These are phyloP conservation scores for Sporormia fimetaria DNA, from an alignment of 495 filamentous ascomycete species.

Conservation along the genomic window DNA sequence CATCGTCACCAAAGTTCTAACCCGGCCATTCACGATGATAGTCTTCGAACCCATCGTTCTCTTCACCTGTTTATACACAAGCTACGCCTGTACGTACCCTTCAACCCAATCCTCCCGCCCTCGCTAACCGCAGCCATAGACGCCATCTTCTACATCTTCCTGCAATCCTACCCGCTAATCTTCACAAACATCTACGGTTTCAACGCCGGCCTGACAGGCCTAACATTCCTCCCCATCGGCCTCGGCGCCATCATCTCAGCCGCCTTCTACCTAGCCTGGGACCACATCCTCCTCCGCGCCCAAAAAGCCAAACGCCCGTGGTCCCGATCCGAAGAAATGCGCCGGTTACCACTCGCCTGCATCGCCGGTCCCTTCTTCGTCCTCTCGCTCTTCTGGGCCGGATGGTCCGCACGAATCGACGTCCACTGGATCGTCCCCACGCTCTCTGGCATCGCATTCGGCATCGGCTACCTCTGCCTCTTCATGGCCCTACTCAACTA, in stretches of 20 bases:
- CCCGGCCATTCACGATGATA: conserved; percentile 45
- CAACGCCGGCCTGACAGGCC: conserved; percentile 30
- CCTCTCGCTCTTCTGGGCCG: conserved; percentile 60
- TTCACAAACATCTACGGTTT: conserved; percentile 31
- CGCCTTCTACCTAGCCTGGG: conserved; percentile 43
- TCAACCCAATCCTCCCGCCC: not conserved
- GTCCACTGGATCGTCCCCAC: conserved; percentile 56
- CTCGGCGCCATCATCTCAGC: conserved; percentile 36
- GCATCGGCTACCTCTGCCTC: conserved; percentile 53
- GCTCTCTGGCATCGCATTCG: conserved; percentile 55
- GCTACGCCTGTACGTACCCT: conserved; percentile 25
- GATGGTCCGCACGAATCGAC: conserved; percentile 46
- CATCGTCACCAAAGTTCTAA: conserved; percentile 34
- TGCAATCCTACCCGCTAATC: conserved; percentile 39
- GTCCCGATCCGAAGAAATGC: conserved; percentile 45
- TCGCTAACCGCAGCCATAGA: conserved; percentile 40
- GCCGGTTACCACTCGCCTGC: conserved; percentile 56
- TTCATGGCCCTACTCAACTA: conserved; percentile 66
- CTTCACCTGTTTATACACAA: conserved; percentile 55
- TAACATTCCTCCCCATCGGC: conserved; percentile 34
- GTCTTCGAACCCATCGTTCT: conserved; percentile 52
- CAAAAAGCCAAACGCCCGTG: conserved; percentile 33
- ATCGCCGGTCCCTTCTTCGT: conserved; percentile 53
- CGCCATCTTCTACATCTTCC: conserved; percentile 66
- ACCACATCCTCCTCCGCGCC: conserved; percentile 39